Evolutionary conservation across 2,329 filamentous ascomycete species (phyloP).

Genomic region (Fusarium anguioides): DNA sequence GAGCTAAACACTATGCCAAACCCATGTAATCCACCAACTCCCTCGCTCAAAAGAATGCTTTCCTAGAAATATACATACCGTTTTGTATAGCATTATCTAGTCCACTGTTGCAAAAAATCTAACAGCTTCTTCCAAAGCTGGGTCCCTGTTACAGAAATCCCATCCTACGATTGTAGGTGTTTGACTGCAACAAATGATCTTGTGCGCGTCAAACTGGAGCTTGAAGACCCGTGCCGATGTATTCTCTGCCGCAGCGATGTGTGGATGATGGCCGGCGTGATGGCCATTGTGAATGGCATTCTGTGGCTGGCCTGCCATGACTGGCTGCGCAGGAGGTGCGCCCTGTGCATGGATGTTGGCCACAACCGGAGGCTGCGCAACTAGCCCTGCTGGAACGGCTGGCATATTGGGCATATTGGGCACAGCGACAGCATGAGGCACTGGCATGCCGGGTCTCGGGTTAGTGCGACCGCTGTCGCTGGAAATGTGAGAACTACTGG

Average conservation of each 20-base stretch:
- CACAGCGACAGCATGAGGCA: constrained; percentile 8
- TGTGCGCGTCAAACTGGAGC: constrained; percentile 91
- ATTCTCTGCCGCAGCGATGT: constrained; percentile 59
- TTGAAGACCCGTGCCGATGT: constrained; percentile 83
- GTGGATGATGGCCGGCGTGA: constrained; percentile 52
- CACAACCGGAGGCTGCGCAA: constrained; percentile 25
- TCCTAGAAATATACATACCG: not conserved
- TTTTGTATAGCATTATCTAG: constrained; percentile 26
- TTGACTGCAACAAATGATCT: constrained; percentile 95
- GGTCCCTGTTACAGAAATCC: constrained; percentile 94
- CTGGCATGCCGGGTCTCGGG: constrained; percentile 1
- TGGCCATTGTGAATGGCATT: constrained; percentile 2
- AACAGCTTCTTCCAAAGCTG: constrained; percentile 80
- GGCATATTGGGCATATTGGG: constrained; percentile 7
- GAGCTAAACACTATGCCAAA: constrained; percentile 9
- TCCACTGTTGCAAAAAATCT: constrained; percentile 78
- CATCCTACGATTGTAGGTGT: constrained; percentile 93
- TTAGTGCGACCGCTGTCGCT: constrained; percentile 13
- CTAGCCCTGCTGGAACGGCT: not conserved
- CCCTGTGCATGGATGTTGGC: constrained; percentile 30
- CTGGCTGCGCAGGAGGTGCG: constrained; percentile 37
- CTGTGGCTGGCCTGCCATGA: constrained; percentile 22
- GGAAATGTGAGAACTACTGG: constrained; percentile 6
- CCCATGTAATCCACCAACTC: constrained; percentile 31
- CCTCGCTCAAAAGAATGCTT: constrained; percentile 38